Percentiles rank a stretch among this genome's conserved stretches.
phyloP scores from a whole-genome alignment of 2,329 filamentous ascomycete genomes.

The Cladophialophora carrionii region DNA sequence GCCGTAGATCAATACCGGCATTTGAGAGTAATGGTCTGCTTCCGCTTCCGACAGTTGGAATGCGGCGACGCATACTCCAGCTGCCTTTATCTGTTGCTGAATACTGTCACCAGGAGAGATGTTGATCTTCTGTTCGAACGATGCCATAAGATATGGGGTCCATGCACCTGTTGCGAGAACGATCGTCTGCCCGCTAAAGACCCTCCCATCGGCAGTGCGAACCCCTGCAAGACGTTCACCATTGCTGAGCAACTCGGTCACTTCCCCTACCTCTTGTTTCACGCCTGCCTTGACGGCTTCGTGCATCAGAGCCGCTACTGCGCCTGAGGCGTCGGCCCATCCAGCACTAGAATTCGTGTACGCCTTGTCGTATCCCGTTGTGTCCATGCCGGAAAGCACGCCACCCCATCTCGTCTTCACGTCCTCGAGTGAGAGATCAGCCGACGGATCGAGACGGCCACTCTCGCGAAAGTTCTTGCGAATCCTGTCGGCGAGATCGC shows the following conservation, averaged over 20 bases:
- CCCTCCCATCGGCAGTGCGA: slow-evolving; percentile 51
- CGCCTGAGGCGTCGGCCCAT: slow-evolving; percentile 57
- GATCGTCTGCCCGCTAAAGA: slow-evolving; percentile 57
- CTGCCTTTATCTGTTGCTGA: slow-evolving; percentile 61
- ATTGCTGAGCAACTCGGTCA: slow-evolving; percentile 49
- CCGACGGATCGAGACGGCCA: slow-evolving; percentile 47
- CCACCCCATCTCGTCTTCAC: slow-evolving; percentile 48
- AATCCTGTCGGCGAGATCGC: slow-evolving; percentile 57
- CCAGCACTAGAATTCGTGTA: slow-evolving; percentile 58
- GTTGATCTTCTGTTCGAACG: slow-evolving; percentile 50
- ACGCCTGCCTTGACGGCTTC: slow-evolving; percentile 53
- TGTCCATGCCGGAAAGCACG: slow-evolving; percentile 46
- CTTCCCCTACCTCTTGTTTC: slow-evolving; percentile 50
- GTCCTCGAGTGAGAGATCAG: slow-evolving; percentile 51
- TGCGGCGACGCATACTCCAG: slow-evolving; percentile 63
- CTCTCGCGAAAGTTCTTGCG: slow-evolving; percentile 58
- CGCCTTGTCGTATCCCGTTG: slow-evolving; percentile 46
- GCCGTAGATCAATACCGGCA: slow-evolving; percentile 60
- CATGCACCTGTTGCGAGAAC: slow-evolving; percentile 62
- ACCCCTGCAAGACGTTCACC: slow-evolving; percentile 51
- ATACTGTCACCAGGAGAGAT: slow-evolving; percentile 54
- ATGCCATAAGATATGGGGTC: slow-evolving; percentile 59
- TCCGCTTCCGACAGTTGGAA: slow-evolving; percentile 58
- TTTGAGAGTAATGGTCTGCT: slow-evolving; percentile 52
- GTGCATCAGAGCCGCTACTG: slow-evolving; percentile 51